phyloP scores from a whole-genome alignment of 495 filamentous ascomycete genomes.

The Aspergillus indologenus region DNA sequence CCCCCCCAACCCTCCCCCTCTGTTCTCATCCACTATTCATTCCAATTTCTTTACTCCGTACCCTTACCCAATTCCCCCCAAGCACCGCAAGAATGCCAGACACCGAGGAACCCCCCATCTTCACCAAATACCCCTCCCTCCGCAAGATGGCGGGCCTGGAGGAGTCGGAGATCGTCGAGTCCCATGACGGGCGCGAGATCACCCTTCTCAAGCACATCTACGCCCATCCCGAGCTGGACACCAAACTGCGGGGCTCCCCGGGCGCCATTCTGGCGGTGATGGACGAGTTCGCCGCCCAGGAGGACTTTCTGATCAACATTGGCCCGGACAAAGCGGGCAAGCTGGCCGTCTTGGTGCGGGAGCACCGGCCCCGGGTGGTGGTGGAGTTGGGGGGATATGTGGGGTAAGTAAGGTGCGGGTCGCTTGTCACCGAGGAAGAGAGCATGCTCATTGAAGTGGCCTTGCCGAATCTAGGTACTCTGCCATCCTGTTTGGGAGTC shows the following conservation, averaged over 20 bases:
- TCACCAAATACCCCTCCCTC: constrained; percentile 1
- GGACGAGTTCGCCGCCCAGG: constrained; percentile 1
- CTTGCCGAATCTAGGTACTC: background rate
- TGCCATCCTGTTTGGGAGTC: background rate
- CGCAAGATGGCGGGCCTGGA: background rate
- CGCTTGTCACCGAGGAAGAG: no score
- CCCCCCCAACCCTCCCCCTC: no score
- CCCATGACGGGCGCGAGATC: background rate
- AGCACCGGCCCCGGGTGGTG: background rate
- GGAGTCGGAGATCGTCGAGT: background rate
- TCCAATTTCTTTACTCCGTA: no score
- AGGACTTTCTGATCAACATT: constrained; percentile 5
- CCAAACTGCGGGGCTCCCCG: background rate
- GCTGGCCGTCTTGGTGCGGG: background rate
- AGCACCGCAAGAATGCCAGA: no score
- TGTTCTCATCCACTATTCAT: no score
- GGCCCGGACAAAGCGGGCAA: background rate
- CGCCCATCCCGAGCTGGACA: background rate
- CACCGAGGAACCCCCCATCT: no score
- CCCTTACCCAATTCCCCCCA: no score
- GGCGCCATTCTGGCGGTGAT: background rate
- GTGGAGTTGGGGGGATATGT: constrained; percentile 1
- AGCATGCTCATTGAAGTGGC: no score
- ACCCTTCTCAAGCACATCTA: constrained; percentile 5
- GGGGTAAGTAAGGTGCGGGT: background rate